phyloP scores from a whole-genome alignment of 306 rosid species.

The Cajanus cajan region DNA sequence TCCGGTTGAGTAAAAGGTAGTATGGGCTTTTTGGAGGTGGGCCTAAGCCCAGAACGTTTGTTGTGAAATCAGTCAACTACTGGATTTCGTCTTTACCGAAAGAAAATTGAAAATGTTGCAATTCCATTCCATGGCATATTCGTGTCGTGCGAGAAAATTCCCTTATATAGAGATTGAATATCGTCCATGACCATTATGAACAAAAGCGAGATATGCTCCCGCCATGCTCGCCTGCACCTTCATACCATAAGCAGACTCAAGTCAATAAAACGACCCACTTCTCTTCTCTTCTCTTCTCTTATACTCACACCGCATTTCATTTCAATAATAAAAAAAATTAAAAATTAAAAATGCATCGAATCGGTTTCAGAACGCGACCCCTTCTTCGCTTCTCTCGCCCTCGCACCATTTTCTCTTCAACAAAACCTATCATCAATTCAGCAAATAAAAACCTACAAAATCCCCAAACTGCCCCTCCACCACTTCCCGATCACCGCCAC shows the following conservation, averaged over 20 bases:
- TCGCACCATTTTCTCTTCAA: slow-evolving; percentile 34
- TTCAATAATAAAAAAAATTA: neutral
- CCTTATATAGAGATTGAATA: neutral
- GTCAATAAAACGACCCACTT: neutral
- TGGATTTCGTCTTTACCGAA: neutral
- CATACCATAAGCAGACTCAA: neutral
- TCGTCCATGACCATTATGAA: neutral
- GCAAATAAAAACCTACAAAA: neutral
- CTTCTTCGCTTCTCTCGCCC: slow-evolving; percentile 42
- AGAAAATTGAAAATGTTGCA: neutral
- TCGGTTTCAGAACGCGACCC: slow-evolving; percentile 48
- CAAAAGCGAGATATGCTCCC: slow-evolving; percentile 33
- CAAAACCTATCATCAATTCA: slow-evolving; percentile 19
- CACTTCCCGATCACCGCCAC: slow-evolving; percentile 28
- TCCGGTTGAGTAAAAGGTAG: no score
- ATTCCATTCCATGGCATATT: slow-evolving; percentile 23
- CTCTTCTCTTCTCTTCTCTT: slow-evolving; percentile 6
- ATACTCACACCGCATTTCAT: neutral
- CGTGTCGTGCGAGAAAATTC: neutral
- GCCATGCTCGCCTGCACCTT: slow-evolving; percentile 36
- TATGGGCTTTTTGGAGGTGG: neutral
- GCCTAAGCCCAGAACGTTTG: neutral
- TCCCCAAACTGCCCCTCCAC: slow-evolving; percentile 42
- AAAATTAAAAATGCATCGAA: slow-evolving; percentile 49
- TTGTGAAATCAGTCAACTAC: neutral